Percentiles rank a stretch among this genome's conserved stretches.
These are phyloP conservation scores for Vitis riparia DNA, from an alignment of 164 flowering plant species.

Conservation along the genomic window DNA sequence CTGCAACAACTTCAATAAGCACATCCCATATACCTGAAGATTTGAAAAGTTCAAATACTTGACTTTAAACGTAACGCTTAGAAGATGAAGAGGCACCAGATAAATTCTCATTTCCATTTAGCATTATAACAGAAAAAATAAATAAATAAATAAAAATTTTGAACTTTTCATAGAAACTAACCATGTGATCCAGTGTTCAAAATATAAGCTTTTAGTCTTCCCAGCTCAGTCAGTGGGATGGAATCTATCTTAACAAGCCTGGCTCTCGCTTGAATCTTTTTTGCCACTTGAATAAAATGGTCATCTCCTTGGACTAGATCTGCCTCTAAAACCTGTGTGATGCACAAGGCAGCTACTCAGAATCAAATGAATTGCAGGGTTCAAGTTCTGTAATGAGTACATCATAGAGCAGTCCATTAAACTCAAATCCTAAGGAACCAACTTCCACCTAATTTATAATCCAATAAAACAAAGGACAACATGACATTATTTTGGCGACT, in stretches of 20 bases:
- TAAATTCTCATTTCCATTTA: not conserved
- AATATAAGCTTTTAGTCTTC: slow-evolving; percentile 48
- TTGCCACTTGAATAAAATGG: slow-evolving; percentile 29
- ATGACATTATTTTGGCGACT: not conserved
- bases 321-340: slow-evolving; percentile 41
- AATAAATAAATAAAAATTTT: not conserved
- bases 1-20: slow-evolving; percentile 70
- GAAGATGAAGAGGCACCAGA: slow-evolving; percentile 1
- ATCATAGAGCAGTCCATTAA: not conserved
- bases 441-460: not conserved
- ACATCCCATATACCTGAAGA: slow-evolving; percentile 70
- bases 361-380: not conserved
- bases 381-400: slow-evolving; percentile 1
- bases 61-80: not conserved
- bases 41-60: not conserved
- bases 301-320: slow-evolving; percentile 27
- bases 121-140: not conserved
- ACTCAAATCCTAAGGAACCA: not conserved
- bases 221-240: slow-evolving; percentile 58
- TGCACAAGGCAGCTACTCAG: slow-evolving; percentile 2
- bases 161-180: slow-evolving; percentile 31
- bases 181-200: slow-evolving; percentile 61
- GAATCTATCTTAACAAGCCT: slow-evolving; percentile 59
- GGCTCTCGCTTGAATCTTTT: slow-evolving; percentile 61
- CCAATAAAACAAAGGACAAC: not conserved